Conservation (phyloP, 2,329 filamentous ascomycete species). For the Hymenoscyphus albidus region DNA sequence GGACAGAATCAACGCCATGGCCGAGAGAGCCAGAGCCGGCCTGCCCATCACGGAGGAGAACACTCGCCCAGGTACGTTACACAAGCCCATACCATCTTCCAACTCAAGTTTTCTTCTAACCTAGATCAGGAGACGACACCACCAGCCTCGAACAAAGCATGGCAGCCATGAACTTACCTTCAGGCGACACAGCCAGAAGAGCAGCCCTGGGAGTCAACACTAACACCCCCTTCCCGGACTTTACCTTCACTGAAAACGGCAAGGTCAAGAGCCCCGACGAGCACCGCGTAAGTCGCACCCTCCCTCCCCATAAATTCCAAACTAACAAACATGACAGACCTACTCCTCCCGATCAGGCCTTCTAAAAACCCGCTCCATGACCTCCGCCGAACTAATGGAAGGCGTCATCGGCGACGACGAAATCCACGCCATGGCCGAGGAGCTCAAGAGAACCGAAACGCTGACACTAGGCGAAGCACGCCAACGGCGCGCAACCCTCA, state of each 20-base stretch:
- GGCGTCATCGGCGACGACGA: neutral
- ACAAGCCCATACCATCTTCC: no score
- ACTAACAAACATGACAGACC: neutral
- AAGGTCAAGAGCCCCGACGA: neutral
- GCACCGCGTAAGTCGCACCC: neutral
- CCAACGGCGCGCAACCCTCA: constrained; percentile 19
- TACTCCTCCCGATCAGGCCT: neutral
- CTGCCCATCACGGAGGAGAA: neutral
- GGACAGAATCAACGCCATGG: neutral
- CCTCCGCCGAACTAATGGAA: constrained; percentile 6
- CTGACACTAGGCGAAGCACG: constrained; percentile 22
- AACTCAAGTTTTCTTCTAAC: neutral
- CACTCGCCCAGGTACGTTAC: neutral
- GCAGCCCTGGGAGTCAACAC: neutral
- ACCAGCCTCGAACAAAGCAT: neutral
- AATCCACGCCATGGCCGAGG: constrained; percentile 5
- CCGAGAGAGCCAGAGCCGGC: neutral
- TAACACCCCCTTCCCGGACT: neutral
- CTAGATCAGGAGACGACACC: neutral
- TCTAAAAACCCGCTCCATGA: constrained; percentile 10
- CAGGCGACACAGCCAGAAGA: neutral
- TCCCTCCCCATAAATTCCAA: neutral
- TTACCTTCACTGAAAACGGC: neutral
- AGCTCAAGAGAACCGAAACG: constrained; percentile 9
- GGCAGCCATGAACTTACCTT: neutral